These are phyloP conservation scores for Ceratocystis destructans DNA, from an alignment of 2,329 filamentous ascomycete genomes.

Conservation along the genomic window DNA sequence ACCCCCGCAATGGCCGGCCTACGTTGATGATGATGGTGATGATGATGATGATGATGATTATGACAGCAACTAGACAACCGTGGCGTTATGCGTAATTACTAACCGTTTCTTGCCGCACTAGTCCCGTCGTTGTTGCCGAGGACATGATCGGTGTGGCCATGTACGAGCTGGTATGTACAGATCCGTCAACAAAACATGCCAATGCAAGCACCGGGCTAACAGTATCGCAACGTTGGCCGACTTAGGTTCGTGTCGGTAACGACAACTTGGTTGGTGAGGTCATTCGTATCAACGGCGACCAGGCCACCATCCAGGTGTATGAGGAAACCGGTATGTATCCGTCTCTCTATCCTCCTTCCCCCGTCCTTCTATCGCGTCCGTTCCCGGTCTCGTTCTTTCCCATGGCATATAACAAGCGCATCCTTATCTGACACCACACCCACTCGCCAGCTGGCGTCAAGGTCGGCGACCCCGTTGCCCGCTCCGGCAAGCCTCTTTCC, in stretches of 20 bases:
- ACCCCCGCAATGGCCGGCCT: constrained; percentile 13
- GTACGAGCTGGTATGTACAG: constrained; percentile 79
- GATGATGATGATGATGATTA: too few relatives aligned
- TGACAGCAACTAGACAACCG: constrained; percentile 12
- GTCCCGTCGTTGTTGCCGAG: constrained; percentile 91
- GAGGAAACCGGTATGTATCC: constrained; percentile 74
- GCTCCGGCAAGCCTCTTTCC: constrained; percentile 90
- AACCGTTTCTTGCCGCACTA: constrained; percentile 26
- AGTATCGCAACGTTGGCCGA: background rate
- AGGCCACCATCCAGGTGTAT: constrained; percentile 96
- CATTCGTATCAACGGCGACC: constrained; percentile 91
- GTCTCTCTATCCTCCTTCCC: constrained; percentile 22
- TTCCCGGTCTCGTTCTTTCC: background rate
- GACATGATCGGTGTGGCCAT: constrained; percentile 98
- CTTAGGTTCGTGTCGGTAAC: constrained; percentile 76
- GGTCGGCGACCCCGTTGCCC: constrained; percentile 80
- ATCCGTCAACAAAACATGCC: background rate
- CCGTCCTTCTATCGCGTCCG: background rate
- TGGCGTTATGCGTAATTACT: constrained; percentile 22
- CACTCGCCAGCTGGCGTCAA: constrained; percentile 63
- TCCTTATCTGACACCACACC: background rate
- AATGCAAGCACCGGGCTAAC: constrained; percentile 10
- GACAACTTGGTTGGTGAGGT: constrained; percentile 91
- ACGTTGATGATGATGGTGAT: background rate
- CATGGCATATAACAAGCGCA: background rate